Evolutionary conservation across 495 filamentous ascomycete species (phyloP).

Genomic region (Hypoxylon trugodes): DNA sequence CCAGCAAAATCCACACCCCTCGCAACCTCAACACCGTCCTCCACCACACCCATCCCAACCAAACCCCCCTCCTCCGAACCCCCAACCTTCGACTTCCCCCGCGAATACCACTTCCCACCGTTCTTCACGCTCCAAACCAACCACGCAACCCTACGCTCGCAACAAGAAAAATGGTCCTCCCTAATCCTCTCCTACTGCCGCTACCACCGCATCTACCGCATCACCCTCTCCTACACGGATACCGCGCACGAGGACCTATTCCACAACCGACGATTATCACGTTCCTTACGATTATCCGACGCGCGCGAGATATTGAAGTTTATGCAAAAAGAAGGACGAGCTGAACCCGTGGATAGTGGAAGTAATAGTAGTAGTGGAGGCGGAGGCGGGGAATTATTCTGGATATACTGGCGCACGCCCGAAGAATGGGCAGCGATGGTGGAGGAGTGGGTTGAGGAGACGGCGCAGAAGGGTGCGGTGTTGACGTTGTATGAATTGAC

Average conservation of each 20-base stretch:
- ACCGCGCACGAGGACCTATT: slow-evolving; percentile 54
- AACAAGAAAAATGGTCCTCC: slow-evolving; percentile 84
- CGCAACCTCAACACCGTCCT: background rate
- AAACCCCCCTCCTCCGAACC: background rate
- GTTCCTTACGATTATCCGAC: slow-evolving; percentile 68
- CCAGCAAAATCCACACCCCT: background rate
- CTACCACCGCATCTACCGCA: slow-evolving; percentile 73
- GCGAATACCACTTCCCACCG: slow-evolving; percentile 71
- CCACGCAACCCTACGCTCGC: slow-evolving; percentile 73
- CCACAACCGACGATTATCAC: slow-evolving; percentile 59
- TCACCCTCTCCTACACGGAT: slow-evolving; percentile 60
- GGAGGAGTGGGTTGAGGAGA: slow-evolving; percentile 57
- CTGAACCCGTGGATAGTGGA: slow-evolving; percentile 70
- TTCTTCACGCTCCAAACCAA: slow-evolving; percentile 86
- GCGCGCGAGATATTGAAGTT: slow-evolving; percentile 74
- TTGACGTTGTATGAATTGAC: slow-evolving; percentile 59
- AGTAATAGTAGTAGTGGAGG: slow-evolving; percentile 65
- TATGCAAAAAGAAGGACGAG: slow-evolving; percentile 73
- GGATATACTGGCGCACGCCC: slow-evolving; percentile 58
- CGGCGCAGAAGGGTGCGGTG: slow-evolving; percentile 56
- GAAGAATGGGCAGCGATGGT: slow-evolving; percentile 58
- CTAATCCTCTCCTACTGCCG: slow-evolving; percentile 87
- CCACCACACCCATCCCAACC: slow-evolving; percentile 13
- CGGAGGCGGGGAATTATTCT: slow-evolving; percentile 49
- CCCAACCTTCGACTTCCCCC: slow-evolving; percentile 55